Base-by-base conservation (phyloP, 106 monocot genomes). In the Dendrobium chrysotoxum region DNA sequence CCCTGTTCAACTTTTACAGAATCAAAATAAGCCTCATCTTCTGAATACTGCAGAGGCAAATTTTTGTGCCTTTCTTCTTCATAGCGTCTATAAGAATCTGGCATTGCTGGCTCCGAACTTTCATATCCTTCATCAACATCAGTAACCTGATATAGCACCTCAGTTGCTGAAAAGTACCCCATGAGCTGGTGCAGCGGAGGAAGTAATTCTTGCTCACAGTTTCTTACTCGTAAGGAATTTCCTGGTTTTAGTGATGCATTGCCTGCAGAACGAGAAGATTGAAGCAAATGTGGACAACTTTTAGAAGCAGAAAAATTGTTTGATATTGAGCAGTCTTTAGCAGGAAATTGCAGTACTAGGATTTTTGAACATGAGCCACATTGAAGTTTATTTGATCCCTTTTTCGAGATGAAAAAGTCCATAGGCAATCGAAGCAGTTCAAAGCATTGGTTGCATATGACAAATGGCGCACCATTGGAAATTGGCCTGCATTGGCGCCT, bases 151-250 rank as follows among this genome's bases (percentile, higher is more conserved):
- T 75, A 78, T 18, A 93, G 54, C 64, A 93, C 40, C 4, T 85
- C 83, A 38, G 81, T 90, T 4, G 93, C 93, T 7, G 93, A 93
- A 81, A 66, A 45, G 57, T 93, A 93, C 23, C 93, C 93, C 88
- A 91, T 87, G 23, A 93, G 80, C 41, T 78, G 81, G 85, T 90
- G 90, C 55, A 93, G 85, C 2, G 84, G 15, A 4, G 67, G 41
- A 42, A 40, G 41, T 7, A 64, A 11, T 2, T 6, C 35, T 71
- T 42, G 67, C 71, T 78, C 54, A 46, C 25, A 72, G 20, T 61
- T 15, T 40, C 47, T 76, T 39, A 26, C 38, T 55, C 58, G 31
- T 7, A 50, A 77, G 35, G 53, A 76, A 47, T 18, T 79, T 26
- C 64, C 46, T 17, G 75, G 28, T 67, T 42, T 58, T 76, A 7